Conservation (phyloP, 495 filamentous ascomycete species). For the Thozetella sp. region DNA sequence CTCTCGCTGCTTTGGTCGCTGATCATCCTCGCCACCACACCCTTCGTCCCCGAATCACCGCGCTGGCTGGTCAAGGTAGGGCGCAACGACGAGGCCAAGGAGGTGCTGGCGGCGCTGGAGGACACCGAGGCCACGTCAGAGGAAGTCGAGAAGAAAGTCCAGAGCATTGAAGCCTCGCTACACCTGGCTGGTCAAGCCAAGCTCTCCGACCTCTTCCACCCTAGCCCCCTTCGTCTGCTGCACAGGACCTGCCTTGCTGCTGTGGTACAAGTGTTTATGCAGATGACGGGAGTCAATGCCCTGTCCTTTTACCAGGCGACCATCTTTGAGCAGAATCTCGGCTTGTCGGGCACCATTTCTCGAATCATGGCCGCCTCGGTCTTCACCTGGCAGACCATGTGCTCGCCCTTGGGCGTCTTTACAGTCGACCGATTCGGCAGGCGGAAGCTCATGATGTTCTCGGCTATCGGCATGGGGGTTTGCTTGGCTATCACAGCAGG, state of each 20-base stretch:
- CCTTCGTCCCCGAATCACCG: constrained; percentile 39
- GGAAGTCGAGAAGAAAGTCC: not conserved
- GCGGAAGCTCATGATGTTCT: constrained; percentile 35
- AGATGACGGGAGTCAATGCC: constrained; percentile 22
- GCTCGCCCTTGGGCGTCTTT: constrained; percentile 25
- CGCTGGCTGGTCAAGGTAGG: constrained; percentile 41
- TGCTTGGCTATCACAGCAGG: constrained; percentile 44
- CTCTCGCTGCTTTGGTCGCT: constrained; percentile 47
- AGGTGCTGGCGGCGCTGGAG: constrained; percentile 33
- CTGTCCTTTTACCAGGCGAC: constrained; percentile 24
- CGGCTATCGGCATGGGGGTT: constrained; percentile 38
- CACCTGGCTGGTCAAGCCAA: not conserved
- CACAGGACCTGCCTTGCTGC: constrained; percentile 26
- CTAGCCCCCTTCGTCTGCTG: constrained; percentile 11
- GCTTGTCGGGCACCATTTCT: constrained; percentile 13
- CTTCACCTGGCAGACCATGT: constrained; percentile 20
- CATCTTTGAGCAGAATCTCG: constrained; percentile 25
- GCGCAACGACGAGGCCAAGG: constrained; percentile 29
- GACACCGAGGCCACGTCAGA: constrained; percentile 7
- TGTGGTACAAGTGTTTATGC: constrained; percentile 22
- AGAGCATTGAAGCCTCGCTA: constrained; percentile 3
- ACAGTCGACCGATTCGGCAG: constrained; percentile 28
- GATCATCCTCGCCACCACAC: constrained; percentile 30
- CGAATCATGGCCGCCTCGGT: constrained; percentile 22
- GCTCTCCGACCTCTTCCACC: not conserved